These are phyloP conservation scores for Cucumis melo DNA, from an alignment of 306 rosid species.

Conservation along the genomic window DNA sequence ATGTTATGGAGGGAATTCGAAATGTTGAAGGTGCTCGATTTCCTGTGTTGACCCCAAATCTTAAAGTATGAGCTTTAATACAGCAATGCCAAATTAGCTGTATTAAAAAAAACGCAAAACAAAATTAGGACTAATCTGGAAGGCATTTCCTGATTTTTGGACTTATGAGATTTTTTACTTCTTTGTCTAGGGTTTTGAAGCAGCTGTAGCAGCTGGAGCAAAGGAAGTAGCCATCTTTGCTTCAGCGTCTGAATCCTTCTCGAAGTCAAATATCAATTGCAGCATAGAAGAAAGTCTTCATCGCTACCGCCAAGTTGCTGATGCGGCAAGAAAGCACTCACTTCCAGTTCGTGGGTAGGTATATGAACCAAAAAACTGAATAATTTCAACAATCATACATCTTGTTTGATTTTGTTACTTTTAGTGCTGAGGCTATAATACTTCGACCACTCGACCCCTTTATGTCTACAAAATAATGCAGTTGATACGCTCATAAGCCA, in stretches of 20 bases:
- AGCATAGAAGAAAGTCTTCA: constrained; percentile 65
- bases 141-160: neutral
- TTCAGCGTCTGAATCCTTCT: constrained; percentile 86
- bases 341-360: constrained; percentile 85
- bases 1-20: constrained; percentile 57
- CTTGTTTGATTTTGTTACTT: neutral
- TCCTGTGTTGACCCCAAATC: constrained; percentile 78
- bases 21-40: constrained; percentile 58
- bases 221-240: constrained; percentile 88
- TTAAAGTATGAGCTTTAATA: constrained; percentile 44
- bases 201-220: constrained; percentile 84
- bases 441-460: neutral
- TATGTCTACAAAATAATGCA: neutral
- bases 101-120: neutral
- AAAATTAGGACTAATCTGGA: neutral
- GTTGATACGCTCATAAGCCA: neutral
- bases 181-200: constrained; percentile 69
- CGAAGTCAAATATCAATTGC: constrained; percentile 68
- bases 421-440: neutral
- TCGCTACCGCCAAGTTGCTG: constrained; percentile 48
- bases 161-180: constrained; percentile 6
- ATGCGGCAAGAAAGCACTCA: constrained; percentile 55
- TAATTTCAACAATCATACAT: neutral
- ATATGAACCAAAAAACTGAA: neutral
- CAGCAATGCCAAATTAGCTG: neutral